Evolutionary conservation across 768 basidiomycete genomes (phyloP), one percentile per base, ranked within the genome.

Genomic region (Macrocybe gigantea): DNA sequence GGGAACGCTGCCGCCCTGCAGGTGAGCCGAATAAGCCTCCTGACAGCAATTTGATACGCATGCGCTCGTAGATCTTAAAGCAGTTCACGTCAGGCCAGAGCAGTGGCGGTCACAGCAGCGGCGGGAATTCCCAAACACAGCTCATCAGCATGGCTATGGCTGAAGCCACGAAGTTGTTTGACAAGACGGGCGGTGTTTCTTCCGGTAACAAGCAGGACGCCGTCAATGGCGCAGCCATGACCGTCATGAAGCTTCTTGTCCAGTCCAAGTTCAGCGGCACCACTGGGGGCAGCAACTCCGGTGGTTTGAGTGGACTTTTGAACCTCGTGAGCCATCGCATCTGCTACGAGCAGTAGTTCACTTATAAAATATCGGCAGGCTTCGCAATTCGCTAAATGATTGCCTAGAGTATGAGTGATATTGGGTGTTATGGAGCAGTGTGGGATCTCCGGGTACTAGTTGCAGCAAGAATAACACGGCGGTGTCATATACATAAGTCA

Each of bases 71-170:
- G 82, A 73, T 73, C 6, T 61, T 90, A 49, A 83, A 89, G 67
- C 59, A 72, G 55, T 88, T 87, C 68, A 83, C 84, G 2, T 78
- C 77, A 3, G 78, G 83, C 5, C 48, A 64, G 33, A 57, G 60
- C 33, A 57, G 60, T 11, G 66, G 67, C 5, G 65, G 75, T 30
- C 22, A 22, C 22, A 57, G 62, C 15, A 65, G 66, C 6, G 64
- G 75, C 6, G 74, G 70, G 29, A 68, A 72, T 40, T 73, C 71
- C 43, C 72, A 77, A 61, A 80, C 79, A 35, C 63, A 93, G 63
- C 68, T 94, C 50, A 82, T 95, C 65, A 85, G 86, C 57, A 64
- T 91, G 64, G 92, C 93, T 4, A 91, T 95, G 89, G 79, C 80
- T 0, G 85, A 94, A 55, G 86, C 82, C 0, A 69, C 77, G 11